Base-by-base conservation (phyloP, 2,329 filamentous ascomycete species). In the Talaromyces sp. region DNA sequence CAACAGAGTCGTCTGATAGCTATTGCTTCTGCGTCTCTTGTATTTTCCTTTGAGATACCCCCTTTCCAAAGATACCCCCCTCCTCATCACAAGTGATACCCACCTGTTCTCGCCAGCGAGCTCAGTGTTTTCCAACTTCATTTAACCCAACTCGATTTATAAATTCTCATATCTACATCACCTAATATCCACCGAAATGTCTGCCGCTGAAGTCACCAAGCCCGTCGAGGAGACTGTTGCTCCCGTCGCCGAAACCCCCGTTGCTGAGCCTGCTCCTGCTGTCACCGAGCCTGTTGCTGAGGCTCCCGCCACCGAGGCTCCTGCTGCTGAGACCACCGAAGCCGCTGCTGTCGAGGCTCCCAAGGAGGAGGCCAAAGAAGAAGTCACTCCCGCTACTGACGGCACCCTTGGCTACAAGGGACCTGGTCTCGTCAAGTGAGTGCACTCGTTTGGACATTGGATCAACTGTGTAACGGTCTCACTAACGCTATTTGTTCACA, bases 351-450 rank as follows among this genome's bases (percentile, higher is more conserved):
- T 72, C 56, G 71, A 74, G 61, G 69, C 74, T 63, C 64, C 70
- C 61, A 73, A 71, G 66, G 69, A 70, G 57, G 75, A 80, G 68
- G 62, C 71, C 59, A 70, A 70, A 62, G 70, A 70, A 59, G 72
- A 86, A 75, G 79, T 82, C 62, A 88, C 89, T 81, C 90, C 91
- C 68, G 85, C 94, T 68, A 89, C 90, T 78, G 93, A 96, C 80
- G 94, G 93, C 68, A 83, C 87, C 72, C 87, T 98, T 62, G 90
- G 91, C 79, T 92, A 96, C 89, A 97, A 97, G 88, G 90, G 87
- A 66, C 89, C 91, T 67, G 91, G 91, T 76, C 85, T 93, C 78
- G 89, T 94, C 83, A 97, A 96, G 93, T 97, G 86, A 84, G 91
- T 66, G 22, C n/a, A 11, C 49, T 13, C 75, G 19, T 56, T n/a